Conservation (phyloP, 2,329 filamentous ascomycete species). For the Penicillium rolfsii region DNA sequence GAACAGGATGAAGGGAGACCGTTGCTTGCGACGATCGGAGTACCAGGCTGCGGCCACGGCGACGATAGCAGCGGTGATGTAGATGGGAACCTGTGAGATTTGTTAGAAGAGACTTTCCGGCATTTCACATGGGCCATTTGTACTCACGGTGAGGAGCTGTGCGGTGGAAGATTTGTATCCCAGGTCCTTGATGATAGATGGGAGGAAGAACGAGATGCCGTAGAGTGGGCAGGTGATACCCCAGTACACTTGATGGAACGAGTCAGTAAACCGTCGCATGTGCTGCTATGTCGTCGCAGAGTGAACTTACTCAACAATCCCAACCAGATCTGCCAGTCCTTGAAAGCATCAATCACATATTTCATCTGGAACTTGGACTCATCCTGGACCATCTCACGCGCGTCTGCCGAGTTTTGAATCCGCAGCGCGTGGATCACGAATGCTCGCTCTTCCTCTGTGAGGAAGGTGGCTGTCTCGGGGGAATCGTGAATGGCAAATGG, state of each 20-base stretch:
- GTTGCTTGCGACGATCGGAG: constrained; percentile 60
- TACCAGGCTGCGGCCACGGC: constrained; percentile 55
- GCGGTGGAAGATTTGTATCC: constrained; percentile 46
- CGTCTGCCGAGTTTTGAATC: constrained; percentile 37
- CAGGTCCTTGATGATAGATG: constrained; percentile 48
- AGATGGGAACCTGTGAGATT: constrained; percentile 39
- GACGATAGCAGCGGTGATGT: constrained; percentile 44
- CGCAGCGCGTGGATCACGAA: constrained; percentile 44
- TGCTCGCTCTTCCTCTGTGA: constrained; percentile 45
- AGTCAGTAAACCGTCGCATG: constrained; percentile 7
- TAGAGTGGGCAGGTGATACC: constrained; percentile 49
- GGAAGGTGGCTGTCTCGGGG: constrained; percentile 49
- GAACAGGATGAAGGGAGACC: constrained; percentile 59
- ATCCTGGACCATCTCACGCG: constrained; percentile 32
- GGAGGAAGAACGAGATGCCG: constrained; percentile 46
- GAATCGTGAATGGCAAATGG: constrained; percentile 53
- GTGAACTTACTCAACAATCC: constrained; percentile 40
- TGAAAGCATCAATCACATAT: constrained; percentile 46
- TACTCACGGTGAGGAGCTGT: constrained; percentile 43
- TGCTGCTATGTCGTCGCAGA: neutral
- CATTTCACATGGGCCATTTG: too few relatives aligned
- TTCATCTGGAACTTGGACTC: constrained; percentile 42
- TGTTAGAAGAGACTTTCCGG: neutral
- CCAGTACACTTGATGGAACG: constrained; percentile 42
- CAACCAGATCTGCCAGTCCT: constrained; percentile 49